Percentiles rank a stretch among this genome's conserved stretches.
Conservation (phyloP, 345 rosid species). For the Luvunga scandens region DNA sequence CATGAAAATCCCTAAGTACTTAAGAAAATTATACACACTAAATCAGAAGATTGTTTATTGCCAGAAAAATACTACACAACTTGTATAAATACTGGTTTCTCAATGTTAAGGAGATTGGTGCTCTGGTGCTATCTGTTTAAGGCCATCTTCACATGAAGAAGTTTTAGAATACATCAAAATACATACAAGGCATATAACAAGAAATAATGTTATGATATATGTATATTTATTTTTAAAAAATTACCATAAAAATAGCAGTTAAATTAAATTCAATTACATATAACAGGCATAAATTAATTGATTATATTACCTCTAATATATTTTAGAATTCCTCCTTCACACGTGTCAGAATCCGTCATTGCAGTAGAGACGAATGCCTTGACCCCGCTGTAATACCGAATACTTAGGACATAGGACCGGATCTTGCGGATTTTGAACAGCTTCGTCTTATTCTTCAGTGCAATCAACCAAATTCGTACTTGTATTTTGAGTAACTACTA, state of each 20-base stretch:
- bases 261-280: too few relatives aligned
- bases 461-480: constrained; percentile 6
- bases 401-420: constrained; percentile 12
- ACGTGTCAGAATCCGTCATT: constrained; percentile 26
- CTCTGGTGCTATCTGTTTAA: not conserved
- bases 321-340: not conserved
- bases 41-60: constrained; percentile 13
- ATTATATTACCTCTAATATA: too few relatives aligned
- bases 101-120: not conserved
- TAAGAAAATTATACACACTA: not conserved
- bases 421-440: constrained; percentile 15
- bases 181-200: too few relatives aligned
- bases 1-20: not conserved
- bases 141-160: not conserved
- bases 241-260: accelerated
- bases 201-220: too few relatives aligned
- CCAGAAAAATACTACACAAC: constrained; percentile 21
- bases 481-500: not conserved
- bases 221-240: too few relatives aligned
- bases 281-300: too few relatives aligned
- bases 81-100: constrained; percentile 18
- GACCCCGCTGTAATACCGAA: not conserved
- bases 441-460: constrained; percentile 12
- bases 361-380: constrained; percentile 23
- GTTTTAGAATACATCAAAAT: too few relatives aligned